Conservation (phyloP, 1,284 basidiomycete genomes). For the Melanopsichium pennsylvanicum region DNA sequence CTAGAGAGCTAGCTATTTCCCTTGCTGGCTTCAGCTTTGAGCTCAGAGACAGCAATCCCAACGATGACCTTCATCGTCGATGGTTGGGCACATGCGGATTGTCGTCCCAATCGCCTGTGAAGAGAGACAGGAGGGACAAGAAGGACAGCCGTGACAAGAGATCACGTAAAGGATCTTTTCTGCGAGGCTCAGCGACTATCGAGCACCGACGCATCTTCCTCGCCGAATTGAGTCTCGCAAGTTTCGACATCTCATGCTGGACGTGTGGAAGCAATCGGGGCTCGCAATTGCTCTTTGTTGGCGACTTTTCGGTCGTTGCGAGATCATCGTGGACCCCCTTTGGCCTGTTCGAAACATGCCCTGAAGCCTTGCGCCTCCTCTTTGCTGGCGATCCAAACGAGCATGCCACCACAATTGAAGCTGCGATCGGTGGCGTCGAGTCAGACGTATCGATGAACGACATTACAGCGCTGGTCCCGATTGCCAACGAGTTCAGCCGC, state of each 20-base stretch:
- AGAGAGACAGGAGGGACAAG: neutral
- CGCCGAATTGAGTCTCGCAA: constrained; percentile 29
- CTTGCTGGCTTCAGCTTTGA: constrained; percentile 45
- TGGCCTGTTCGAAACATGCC: constrained; percentile 43
- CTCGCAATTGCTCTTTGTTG: constrained; percentile 30
- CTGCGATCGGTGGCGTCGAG: constrained; percentile 39
- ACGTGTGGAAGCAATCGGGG: constrained; percentile 4
- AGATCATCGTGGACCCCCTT: constrained; percentile 59
- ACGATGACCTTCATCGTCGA: constrained; percentile 50
- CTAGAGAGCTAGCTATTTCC: constrained; percentile 16
- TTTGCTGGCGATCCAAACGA: constrained; percentile 60
- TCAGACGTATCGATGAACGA: constrained; percentile 31
- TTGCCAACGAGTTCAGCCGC: constrained; percentile 16
- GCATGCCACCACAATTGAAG: constrained; percentile 40
- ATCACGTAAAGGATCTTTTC: neutral
- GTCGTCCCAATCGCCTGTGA: neutral
- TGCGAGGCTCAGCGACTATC: constrained; percentile 3
- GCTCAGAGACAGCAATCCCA: constrained; percentile 45
- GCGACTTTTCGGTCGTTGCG: constrained; percentile 22
- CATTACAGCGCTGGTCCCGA: constrained; percentile 24
- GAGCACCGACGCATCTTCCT: constrained; percentile 58
- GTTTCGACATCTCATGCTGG: constrained; percentile 35
- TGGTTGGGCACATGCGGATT: constrained; percentile 62
- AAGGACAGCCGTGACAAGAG: neutral
- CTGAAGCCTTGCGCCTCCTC: constrained; percentile 18